These are phyloP conservation scores for Psidium friedrichsthalianum DNA, from an alignment of 345 rosid species.

Conservation along the genomic window DNA sequence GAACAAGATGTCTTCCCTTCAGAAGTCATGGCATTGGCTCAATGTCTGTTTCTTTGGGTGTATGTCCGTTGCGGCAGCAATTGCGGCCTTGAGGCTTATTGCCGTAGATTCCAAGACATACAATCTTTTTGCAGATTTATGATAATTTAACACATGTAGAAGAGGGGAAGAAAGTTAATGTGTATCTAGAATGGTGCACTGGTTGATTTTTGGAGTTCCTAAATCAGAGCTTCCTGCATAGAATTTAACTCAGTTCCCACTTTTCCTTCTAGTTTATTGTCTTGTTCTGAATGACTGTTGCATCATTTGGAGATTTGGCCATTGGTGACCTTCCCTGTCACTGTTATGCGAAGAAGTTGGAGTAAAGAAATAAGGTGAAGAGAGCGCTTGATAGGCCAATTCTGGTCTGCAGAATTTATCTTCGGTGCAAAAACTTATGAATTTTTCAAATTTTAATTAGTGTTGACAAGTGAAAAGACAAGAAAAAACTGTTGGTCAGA, in stretches of 20 bases:
- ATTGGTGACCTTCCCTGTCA: background rate
- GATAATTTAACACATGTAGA: background rate
- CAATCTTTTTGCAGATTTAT: conserved; percentile 77
- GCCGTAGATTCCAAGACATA: conserved; percentile 64
- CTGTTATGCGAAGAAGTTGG: background rate
- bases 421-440: no score
- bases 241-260: background rate
- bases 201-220: no score
- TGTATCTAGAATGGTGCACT: background rate
- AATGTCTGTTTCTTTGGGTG: conserved; percentile 49
- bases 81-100: conserved; percentile 72
- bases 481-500: background rate
- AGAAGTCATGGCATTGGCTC: conserved; percentile 82
- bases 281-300: background rate
- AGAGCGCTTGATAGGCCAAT: no score
- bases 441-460: background rate
- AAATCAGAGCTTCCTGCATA: background rate
- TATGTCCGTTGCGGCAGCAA: conserved; percentile 60
- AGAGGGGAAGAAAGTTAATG: background rate
- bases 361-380: background rate
- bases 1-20: conserved; percentile 28
- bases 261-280: background rate
- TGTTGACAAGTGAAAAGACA: background rate
- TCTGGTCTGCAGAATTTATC: background rate
- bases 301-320: background rate